Conservation (phyloP, 768 basidiomycete genomes). For the Mrakia frigida region DNA sequence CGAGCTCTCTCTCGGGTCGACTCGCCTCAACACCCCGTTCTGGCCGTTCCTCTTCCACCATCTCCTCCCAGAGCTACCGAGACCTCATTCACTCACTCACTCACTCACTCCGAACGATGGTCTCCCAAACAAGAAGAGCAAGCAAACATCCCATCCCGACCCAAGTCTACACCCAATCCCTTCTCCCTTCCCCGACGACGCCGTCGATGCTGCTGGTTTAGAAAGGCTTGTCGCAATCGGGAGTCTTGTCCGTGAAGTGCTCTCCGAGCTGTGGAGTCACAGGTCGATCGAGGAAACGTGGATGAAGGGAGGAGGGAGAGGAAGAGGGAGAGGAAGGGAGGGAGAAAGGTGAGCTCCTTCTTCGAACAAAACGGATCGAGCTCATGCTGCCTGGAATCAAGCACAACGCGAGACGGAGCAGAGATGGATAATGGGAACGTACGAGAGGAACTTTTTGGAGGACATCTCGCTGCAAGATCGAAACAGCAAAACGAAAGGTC, state of each 20-base stretch:
- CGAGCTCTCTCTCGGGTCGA: too few relatives aligned
- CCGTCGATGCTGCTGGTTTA: background rate
- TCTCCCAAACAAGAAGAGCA: background rate
- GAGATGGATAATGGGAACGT: background rate
- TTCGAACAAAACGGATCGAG: too few relatives aligned
- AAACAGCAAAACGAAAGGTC: background rate
- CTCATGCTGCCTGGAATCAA: too few relatives aligned
- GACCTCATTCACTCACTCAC: background rate
- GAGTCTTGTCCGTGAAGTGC: constrained; percentile 29
- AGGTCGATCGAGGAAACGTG: background rate
- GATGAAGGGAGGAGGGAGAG: background rate
- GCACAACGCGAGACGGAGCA: too few relatives aligned
- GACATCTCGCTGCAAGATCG: constrained; percentile 6
- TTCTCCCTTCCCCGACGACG: background rate
- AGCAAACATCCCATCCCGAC: background rate
- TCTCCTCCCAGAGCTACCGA: background rate
- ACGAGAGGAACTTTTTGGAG: constrained; percentile 23
- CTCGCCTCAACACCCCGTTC: too few relatives aligned
- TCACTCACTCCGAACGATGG: background rate
- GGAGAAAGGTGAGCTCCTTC: constrained; percentile 13
- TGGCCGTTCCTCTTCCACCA: too few relatives aligned
- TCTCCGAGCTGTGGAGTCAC: constrained; percentile 13
- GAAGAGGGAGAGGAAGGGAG: background rate
- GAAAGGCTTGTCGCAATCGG: constrained; percentile 33
- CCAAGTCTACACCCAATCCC: background rate